These are phyloP conservation scores for Verticillium zaregamsianum DNA, from an alignment of 2,329 filamentous ascomycete species.

Conservation along the genomic window DNA sequence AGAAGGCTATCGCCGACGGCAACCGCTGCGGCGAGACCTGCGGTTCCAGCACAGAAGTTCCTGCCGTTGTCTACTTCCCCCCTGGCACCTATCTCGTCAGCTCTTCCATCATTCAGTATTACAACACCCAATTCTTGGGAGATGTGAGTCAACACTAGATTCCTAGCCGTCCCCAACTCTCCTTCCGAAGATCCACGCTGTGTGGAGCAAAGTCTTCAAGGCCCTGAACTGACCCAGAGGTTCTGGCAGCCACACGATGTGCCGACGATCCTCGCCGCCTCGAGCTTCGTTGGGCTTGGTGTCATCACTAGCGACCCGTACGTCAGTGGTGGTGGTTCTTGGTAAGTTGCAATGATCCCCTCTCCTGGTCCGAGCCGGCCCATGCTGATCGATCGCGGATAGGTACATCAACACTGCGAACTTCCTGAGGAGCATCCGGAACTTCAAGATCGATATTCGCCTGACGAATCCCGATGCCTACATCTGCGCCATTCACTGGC, in stretches of 20 bases:
- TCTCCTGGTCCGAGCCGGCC: no score
- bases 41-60: constrained; percentile 8
- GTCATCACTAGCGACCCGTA: constrained; percentile 13
- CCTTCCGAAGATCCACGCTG: no score
- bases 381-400: no score
- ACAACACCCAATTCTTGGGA: constrained; percentile 18
- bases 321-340: neutral
- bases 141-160: constrained; percentile 36
- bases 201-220: no score
- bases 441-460: constrained; percentile 11
- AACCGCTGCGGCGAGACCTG: constrained; percentile 12
- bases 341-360: no score
- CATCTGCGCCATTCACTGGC: constrained; percentile 2
- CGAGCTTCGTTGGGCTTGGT: constrained; percentile 5
- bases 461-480: neutral
- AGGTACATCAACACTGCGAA: neutral
- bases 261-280: no score
- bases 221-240: constrained; percentile 24
- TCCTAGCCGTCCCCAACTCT: no score
- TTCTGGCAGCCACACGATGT: no score
- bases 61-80: constrained; percentile 22
- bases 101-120: constrained; percentile 12
- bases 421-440: constrained; percentile 4
- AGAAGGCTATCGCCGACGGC: constrained; percentile 12
- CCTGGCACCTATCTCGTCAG: constrained; percentile 17